Evolutionary conservation across 2,329 filamentous ascomycete genomes (phyloP), one percentile per base, ranked within the genome.

Genomic region (Colletotrichum cereale): DNA sequence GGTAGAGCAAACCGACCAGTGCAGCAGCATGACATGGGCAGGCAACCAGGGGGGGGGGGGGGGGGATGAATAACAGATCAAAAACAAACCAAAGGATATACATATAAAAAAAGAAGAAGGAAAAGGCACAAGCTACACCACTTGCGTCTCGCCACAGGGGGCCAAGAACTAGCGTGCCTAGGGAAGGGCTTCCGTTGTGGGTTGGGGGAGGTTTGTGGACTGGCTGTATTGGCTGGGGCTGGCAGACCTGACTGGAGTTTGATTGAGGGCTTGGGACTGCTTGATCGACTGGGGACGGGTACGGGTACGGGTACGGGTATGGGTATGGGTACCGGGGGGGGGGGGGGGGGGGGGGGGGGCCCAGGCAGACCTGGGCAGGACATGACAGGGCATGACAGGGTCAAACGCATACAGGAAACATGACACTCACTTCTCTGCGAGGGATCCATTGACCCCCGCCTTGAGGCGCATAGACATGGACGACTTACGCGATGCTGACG

Each of bases 381-480:
- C 52, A 52, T 12, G 48, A 66, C 62, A 55, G 26, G 63, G 16
- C 53, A 47, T 12, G 48, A 66, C 62, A 55, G 26, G 63, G 16
- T 40, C 36, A 47, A 60, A 57, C 38, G 48, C 34, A 10, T 48
- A 18, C 38, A 38, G 21, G 65, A 55, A 55, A 67, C 52, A 47
- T 61, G 70, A 62, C 58, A 79, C 81, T 79, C 73, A 84, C 82
- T 79, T 79, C 66, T 79, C 77, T 31, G 63, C 62, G 38, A 63
- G 48, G 68, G 82, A 79, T 72, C 79, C 81, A 78, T 82, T 82
- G 75, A 88, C 87, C 77, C 88, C 85, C 60, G 75, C 78, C 73
- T 75, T 78, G 61, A 80, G 73, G 67, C 77, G 77, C 73, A 76
- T 77, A n/a, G 76, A 76, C 73, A 76, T 76, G n/a, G 76, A 76